Evolutionary conservation across 495 filamentous ascomycete species (phyloP).

Genomic region (Sordaria brevicollis): DNA sequence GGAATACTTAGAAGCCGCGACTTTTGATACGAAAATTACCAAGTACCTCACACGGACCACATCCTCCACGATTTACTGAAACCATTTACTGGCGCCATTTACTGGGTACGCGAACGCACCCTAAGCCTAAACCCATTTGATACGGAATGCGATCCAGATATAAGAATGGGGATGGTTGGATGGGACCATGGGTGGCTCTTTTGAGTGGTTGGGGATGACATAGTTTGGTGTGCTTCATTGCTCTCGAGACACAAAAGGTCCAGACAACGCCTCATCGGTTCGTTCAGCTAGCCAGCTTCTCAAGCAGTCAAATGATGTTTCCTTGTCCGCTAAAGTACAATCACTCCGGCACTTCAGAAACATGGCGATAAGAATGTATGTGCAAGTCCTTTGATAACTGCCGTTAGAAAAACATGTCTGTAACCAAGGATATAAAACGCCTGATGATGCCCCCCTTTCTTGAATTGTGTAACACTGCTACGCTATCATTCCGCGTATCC

Average conservation of each 20-base stretch:
- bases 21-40: too few relatives aligned
- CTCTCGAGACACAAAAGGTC: neutral
- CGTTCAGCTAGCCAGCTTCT: neutral
- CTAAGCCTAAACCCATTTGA: neutral
- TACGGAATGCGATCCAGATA: neutral
- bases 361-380: neutral
- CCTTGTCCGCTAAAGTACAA: neutral
- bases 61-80: too few relatives aligned
- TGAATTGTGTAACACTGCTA: slow-evolving; percentile 7
- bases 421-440: neutral
- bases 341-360: neutral
- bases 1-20: too few relatives aligned
- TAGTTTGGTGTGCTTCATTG: neutral
- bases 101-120: too few relatives aligned
- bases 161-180: neutral
- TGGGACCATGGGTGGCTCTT: too few relatives aligned
- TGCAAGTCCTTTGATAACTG: neutral
- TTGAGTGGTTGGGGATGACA: neutral
- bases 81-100: neutral
- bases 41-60: too few relatives aligned
- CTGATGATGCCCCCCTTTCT: neutral
- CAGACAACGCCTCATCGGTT: neutral
- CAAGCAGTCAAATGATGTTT: neutral
- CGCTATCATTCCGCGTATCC: slow-evolving; percentile 15
- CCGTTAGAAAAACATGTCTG: neutral